These are phyloP conservation scores for Xylaria scruposa DNA, from an alignment of 495 filamentous ascomycete species.

Conservation along the genomic window DNA sequence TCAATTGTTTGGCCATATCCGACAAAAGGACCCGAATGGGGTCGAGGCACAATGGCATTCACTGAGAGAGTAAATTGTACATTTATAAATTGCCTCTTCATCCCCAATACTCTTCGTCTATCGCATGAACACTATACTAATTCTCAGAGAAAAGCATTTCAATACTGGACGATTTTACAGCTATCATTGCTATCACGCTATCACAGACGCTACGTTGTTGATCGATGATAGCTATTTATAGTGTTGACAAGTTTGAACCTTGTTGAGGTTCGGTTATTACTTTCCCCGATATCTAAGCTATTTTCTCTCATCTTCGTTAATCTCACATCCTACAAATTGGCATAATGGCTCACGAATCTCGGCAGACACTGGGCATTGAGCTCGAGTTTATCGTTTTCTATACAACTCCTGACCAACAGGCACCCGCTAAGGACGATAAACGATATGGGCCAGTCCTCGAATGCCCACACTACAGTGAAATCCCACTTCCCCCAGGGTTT, in stretches of 20 bases:
- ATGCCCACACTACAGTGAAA: slow-evolving; percentile 1
- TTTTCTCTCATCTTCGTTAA: neutral
- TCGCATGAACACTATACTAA: neutral
- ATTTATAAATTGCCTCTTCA: neutral
- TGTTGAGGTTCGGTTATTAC: neutral
- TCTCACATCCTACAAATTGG: neutral
- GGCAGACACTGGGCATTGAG: slow-evolving; percentile 7
- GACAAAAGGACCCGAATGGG: neutral
- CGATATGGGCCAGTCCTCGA: neutral
- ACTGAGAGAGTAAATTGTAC: neutral
- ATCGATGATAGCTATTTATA: neutral
- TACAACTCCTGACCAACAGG: neutral
- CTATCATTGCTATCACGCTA: neutral
- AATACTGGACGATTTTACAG: neutral
- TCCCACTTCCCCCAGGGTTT: neutral
- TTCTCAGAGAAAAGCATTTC: neutral
- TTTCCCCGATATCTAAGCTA: neutral
- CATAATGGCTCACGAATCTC: neutral
- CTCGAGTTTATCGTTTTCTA: slow-evolving; percentile 12
- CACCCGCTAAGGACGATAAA: neutral
- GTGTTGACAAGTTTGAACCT: too few species aligned
- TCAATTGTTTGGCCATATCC: neutral
- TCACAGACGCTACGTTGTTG: neutral
- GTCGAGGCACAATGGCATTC: neutral
- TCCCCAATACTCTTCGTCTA: neutral